phyloP scores from a whole-genome alignment of 331 rosid species.

The Quercus lobata region DNA sequence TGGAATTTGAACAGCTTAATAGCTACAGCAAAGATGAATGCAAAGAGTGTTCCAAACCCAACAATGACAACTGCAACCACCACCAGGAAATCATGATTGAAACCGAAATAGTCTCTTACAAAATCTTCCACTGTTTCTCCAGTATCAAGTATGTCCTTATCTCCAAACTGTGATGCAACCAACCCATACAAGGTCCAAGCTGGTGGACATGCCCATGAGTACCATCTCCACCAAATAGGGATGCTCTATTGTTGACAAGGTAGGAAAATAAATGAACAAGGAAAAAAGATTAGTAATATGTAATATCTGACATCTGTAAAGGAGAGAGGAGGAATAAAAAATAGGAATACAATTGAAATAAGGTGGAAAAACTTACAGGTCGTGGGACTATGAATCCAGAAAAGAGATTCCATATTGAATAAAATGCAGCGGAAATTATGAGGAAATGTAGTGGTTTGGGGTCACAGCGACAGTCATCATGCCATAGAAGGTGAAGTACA shows the following conservation, averaged over 20 bases:
- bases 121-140: too few species aligned
- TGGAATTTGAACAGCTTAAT: too few species aligned
- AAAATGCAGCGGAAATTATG: conserved; percentile 45
- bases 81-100: conserved; percentile 37
- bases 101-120: conserved; percentile 35
- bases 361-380: conserved; percentile 31
- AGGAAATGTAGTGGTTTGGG: conserved; percentile 60
- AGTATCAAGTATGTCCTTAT: too few species aligned
- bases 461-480: conserved; percentile 69
- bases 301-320: too few species aligned
- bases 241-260: conserved; percentile 19
- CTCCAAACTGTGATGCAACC: conserved; percentile 46
- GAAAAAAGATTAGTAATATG: not conserved
- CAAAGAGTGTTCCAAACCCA: too few species aligned
- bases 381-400: conserved; percentile 63
- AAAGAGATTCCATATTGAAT: conserved; percentile 58
- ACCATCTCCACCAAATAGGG: conserved; percentile 92
- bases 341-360: too few species aligned
- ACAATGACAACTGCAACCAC: too few species aligned
- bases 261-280: not conserved
- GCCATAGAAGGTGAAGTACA: conserved; percentile 68
- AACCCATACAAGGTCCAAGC: conserved; percentile 83
- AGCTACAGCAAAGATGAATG: too few species aligned
- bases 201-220: conserved; percentile 57
- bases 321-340: too few species aligned